These are phyloP conservation scores for Arctium lappa DNA, from an alignment of 129 eudicot genomes.

Conservation along the genomic window DNA sequence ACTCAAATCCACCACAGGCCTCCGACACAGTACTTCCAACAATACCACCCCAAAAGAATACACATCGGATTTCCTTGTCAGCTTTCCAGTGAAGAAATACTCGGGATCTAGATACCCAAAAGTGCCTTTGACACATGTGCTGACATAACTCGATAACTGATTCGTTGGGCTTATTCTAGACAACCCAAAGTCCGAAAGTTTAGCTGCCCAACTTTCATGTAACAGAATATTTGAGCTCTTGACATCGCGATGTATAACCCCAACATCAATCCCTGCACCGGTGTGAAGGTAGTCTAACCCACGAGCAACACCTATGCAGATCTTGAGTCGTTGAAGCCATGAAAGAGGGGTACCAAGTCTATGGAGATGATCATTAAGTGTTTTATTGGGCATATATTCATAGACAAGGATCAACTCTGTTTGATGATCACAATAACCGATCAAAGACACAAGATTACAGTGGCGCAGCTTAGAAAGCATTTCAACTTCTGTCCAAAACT, in stretches of 20 bases:
- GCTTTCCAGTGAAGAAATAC: conserved; percentile 18
- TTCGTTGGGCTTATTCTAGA: conserved; percentile 24
- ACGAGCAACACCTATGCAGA: not conserved
- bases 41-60: conserved; percentile 33
- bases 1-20: conserved; percentile 22
- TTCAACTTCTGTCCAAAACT: conserved; percentile 31
- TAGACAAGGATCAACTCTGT: conserved; percentile 10
- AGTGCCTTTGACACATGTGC: conserved; percentile 16
- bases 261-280: not conserved
- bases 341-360: no score
- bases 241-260: conserved; percentile 16
- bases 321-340: no score
- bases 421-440: conserved; percentile 20
- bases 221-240: conserved; percentile 27
- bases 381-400: not conserved
- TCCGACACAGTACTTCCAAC: conserved; percentile 29
- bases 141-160: conserved; percentile 22
- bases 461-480: conserved; percentile 27
- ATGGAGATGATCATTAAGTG: no score
- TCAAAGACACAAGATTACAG: conserved; percentile 21
- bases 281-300: conserved; percentile 7
- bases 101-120: conserved; percentile 24
- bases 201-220: conserved; percentile 23
- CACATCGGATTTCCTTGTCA: conserved; percentile 29
- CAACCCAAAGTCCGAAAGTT: conserved; percentile 30